These are phyloP conservation scores for Rhizoctonia solani DNA, from an alignment of 1,284 basidiomycete species.

Conservation along the genomic window DNA sequence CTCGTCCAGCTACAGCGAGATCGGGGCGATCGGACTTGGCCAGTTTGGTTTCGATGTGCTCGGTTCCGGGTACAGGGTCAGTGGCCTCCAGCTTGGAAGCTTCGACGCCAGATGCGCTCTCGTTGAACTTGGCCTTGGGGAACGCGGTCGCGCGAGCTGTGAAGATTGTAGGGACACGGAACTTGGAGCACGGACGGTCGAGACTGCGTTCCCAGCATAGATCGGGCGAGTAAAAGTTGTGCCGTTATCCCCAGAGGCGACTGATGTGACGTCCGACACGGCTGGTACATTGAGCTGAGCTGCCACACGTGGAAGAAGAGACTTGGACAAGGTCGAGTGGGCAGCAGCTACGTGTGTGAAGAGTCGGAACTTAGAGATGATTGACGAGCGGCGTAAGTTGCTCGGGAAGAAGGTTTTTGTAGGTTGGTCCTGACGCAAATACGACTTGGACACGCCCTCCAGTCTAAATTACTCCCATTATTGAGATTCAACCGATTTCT, in stretches of 20 bases:
- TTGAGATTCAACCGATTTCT: too few relatives aligned
- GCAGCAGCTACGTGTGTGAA: slow-evolving; percentile 86
- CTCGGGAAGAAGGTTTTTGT: slow-evolving; percentile 56
- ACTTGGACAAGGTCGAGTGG: slow-evolving; percentile 76
- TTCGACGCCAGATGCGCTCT: slow-evolving; percentile 50
- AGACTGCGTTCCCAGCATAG: slow-evolving; percentile 97
- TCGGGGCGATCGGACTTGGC: slow-evolving; percentile 94
- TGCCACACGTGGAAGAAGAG: slow-evolving; percentile 84
- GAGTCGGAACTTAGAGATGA: slow-evolving; percentile 50
- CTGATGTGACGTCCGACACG: slow-evolving; percentile 87
- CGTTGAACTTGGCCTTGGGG: slow-evolving; percentile 64
- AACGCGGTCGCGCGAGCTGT: slow-evolving; percentile 97
- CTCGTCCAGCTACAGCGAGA: slow-evolving; percentile 81
- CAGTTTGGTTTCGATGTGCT: slow-evolving; percentile 83
- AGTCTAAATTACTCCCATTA: too few relatives aligned
- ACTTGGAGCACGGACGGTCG: slow-evolving; percentile 81
- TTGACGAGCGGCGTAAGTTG: slow-evolving; percentile 52
- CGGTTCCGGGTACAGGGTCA: slow-evolving; percentile 67
- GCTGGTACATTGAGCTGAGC: slow-evolving; percentile 83
- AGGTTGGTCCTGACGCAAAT: slow-evolving; percentile 51
- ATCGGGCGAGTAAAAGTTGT: slow-evolving; percentile 91
- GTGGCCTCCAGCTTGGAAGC: slow-evolving; percentile 65
- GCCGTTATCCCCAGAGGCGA: slow-evolving; percentile 71
- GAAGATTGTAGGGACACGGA: slow-evolving; percentile 88
- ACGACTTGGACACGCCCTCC: slow-evolving; percentile 53